Percentiles rank a stretch among this genome's conserved stretches.
Evolutionary conservation across 176 grass and related monocot species (phyloP).

Genomic region (Tuctoria greenei): DNA sequence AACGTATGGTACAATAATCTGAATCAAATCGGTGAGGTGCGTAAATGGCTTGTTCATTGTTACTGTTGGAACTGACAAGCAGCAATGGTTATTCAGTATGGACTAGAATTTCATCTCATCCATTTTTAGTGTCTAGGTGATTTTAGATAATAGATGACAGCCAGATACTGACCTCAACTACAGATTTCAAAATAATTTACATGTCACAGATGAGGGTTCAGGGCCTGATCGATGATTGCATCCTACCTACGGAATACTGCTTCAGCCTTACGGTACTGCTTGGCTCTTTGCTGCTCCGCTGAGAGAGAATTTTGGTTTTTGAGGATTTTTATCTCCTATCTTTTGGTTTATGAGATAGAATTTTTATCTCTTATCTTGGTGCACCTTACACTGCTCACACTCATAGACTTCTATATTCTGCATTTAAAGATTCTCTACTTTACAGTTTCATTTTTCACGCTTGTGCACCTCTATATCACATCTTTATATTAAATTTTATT

Average conservation of each 20-base stretch:
- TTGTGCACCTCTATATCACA: too few relatives aligned
- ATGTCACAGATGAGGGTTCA: constrained; percentile 83
- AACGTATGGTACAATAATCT: not conserved
- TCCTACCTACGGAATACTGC: constrained; percentile 79
- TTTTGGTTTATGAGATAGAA: too few relatives aligned
- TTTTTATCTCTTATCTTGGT: too few relatives aligned
- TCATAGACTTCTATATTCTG: too few relatives aligned
- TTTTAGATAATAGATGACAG: constrained; percentile 9
- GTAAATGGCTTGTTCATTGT: constrained; percentile 9
- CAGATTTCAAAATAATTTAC: constrained; percentile 89
- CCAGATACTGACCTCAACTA: constrained; percentile 68
- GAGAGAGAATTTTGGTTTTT: too few relatives aligned
- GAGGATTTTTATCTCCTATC: too few relatives aligned
- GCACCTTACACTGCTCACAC: too few relatives aligned
- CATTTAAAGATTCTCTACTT: too few relatives aligned
- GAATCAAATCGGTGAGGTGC: constrained; percentile 24
- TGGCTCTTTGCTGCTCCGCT: constrained; percentile 75
- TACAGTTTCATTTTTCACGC: too few relatives aligned
- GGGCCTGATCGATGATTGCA: constrained; percentile 84
- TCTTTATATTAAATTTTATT: too few relatives aligned
- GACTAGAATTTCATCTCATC: constrained; percentile 7
- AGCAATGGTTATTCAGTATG: too few relatives aligned
- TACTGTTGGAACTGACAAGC: not conserved
- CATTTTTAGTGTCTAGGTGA: constrained; percentile 1
- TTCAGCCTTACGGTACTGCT: constrained; percentile 79